Base-by-base conservation (phyloP, 345 rosid species). In the Arabidopsis suecica region DNA sequence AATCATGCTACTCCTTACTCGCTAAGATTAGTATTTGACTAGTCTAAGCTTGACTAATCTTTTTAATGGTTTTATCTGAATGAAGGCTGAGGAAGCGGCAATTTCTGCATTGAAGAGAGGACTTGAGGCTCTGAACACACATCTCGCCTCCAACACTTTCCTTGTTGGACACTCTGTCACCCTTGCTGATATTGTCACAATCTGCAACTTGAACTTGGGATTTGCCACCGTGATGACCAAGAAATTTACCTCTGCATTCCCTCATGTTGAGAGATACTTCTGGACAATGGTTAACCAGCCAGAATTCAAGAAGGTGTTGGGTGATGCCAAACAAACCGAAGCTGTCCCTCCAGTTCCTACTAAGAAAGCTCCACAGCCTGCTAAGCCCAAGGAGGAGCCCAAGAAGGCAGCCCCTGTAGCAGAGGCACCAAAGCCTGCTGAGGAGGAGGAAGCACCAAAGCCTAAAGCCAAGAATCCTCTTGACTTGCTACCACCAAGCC, bases 231-330 rank as follows among this genome's bases (percentile, higher is more conserved):
- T 89, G 53, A 69, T 92, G 89, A 84, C 91, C 36, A 92, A 88
- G 85, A 83, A 79, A 80, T 88, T 92, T 69, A 89, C 96, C 67
- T 83, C 87, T 1, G 97, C 77, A 69, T 92, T 92, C 84, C 96
- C 96, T 55, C 96, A 91, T 37, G 91, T 91, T 7, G 97, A 91
- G 87, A 84, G 97, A 72, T 88, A 88, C 80, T 91, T 91, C 79
- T 91, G 97, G 97, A 91, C 97, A 25, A 22, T 88, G 90, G 87
- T 88, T 41, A 90, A 93, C 83, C 98, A 93, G 71, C 97, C 98
- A 23, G 88, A 88, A 68, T 80, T 93, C 80, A 86, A 80, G 53
- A 93, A 89, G 80, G 74, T 93, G 9, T 2, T 93, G 12, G 98
- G 97, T 51, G 97, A 91, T 68, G 86, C 83, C 40, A 88, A 87